phyloP scores from a whole-genome alignment of 2,329 filamentous ascomycete species.

The Cordyceps cateniannulata region DNA sequence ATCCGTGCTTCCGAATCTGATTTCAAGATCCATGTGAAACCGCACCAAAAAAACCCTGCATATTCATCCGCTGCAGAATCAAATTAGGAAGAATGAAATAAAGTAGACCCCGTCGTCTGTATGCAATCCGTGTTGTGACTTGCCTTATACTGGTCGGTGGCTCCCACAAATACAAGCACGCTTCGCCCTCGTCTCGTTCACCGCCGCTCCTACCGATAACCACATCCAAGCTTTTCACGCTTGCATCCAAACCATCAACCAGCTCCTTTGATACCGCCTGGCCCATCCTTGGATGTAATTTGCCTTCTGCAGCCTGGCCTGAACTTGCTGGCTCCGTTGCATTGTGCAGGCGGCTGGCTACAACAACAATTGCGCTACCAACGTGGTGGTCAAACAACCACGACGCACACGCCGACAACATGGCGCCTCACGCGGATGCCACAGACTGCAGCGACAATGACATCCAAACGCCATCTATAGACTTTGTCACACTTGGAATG shows the following conservation, averaged over 20 bases:
- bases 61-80: background rate
- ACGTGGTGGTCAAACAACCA: background rate
- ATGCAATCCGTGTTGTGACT: background rate
- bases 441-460: background rate
- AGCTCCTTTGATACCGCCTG: background rate
- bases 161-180: too few species aligned
- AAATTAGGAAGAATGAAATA: background rate
- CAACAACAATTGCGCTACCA: background rate
- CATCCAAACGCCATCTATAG: constrained; percentile 30
- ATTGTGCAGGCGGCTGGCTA: background rate
- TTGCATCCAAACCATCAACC: background rate
- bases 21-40: background rate
- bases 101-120: background rate
- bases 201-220: background rate
- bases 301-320: background rate
- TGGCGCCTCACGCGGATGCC: constrained; percentile 6
- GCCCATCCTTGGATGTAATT: background rate
- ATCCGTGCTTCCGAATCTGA: background rate
- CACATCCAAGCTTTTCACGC: background rate
- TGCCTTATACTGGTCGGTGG: too few species aligned
- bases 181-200: background rate
- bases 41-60: background rate
- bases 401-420: background rate
- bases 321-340: background rate
- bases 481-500: constrained; percentile 67